Evolutionary conservation across 768 basidiomycete species (phyloP).

Genomic region (Rhodotorula taiwanensis): DNA sequence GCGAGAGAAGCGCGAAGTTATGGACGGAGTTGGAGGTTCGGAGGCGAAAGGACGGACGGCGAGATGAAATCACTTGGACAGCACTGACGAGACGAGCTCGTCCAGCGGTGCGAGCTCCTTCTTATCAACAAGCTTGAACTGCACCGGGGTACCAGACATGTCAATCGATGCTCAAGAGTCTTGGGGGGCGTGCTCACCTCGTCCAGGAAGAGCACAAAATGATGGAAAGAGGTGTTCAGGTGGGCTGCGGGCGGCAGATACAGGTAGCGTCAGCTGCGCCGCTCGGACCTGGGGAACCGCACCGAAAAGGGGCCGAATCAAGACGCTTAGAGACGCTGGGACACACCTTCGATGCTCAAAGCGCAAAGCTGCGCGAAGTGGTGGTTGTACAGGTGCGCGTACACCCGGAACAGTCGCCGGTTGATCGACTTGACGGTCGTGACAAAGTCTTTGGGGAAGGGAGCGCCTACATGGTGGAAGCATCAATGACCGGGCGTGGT

Average conservation of each 20-base stretch:
- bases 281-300: too few species aligned
- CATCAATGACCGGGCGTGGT: too few species aligned
- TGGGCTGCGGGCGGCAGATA: conserved; percentile 59
- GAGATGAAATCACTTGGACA: conserved; percentile 37
- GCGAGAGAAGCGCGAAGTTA: not conserved
- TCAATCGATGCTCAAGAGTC: too few species aligned
- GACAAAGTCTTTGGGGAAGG: conserved; percentile 82
- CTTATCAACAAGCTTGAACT: conserved; percentile 89
- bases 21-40: not conserved
- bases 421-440: conserved; percentile 87
- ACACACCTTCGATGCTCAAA: conserved; percentile 87
- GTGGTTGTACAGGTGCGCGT: conserved; percentile 97
- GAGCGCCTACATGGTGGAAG: conserved; percentile 59
- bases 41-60: not conserved
- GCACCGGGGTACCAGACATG: not conserved
- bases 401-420: conserved; percentile 87
- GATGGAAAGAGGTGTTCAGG: conserved; percentile 67
- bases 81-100: conserved; percentile 87
- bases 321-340: fast-evolving
- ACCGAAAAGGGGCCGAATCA: too few species aligned
- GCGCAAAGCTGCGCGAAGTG: conserved; percentile 99
- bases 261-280: too few species aligned
- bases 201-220: conserved; percentile 93
- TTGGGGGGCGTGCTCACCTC: conserved; percentile 56
- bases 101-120: conserved; percentile 91